These are phyloP conservation scores for Chenopodium suecicum DNA, from an alignment of 148 eudicot species.

Conservation along the genomic window DNA sequence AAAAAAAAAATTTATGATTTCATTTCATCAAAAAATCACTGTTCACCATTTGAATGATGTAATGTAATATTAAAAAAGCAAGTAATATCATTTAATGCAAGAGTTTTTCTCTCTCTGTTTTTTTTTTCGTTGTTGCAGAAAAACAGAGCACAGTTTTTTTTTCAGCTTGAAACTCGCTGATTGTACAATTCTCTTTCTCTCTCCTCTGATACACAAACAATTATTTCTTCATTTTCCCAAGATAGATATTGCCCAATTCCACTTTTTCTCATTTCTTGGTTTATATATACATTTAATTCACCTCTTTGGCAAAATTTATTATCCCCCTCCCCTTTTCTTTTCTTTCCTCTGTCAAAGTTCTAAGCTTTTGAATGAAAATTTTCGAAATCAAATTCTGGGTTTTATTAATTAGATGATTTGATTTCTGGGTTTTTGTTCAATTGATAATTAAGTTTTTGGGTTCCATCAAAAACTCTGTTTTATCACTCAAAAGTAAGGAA, in stretches of 20 bases:
- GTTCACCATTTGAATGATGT: constrained; percentile 24
- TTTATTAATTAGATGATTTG: not conserved
- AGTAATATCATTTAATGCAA: constrained; percentile 26
- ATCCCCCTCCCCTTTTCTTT: not conserved
- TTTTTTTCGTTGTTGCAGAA: constrained; percentile 8
- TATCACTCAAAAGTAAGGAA: not conserved
- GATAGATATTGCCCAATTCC: constrained; percentile 15
- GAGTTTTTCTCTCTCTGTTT: constrained; percentile 22
- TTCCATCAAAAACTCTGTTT: not conserved
- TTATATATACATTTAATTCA: constrained; percentile 29
- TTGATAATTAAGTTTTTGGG: not conserved
- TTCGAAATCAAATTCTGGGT: not conserved
- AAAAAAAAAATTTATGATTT: not conserved
- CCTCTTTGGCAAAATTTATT: constrained; percentile 19
- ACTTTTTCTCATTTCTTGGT: constrained; percentile 20
- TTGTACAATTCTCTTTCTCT: constrained; percentile 7
- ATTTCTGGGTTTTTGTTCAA: not conserved
- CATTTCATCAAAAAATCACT: not conserved
- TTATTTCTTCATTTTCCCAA: constrained; percentile 28
- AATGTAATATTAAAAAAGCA: not conserved
- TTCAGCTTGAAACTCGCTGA: constrained; percentile 24
- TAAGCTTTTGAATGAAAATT: not conserved
- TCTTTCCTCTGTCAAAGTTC: constrained; percentile 2
- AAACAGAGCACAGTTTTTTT: not conserved
- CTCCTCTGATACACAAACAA: not conserved